Base-by-base conservation (phyloP, 2,329 filamentous ascomycete species). In the Claviceps digitariae region DNA sequence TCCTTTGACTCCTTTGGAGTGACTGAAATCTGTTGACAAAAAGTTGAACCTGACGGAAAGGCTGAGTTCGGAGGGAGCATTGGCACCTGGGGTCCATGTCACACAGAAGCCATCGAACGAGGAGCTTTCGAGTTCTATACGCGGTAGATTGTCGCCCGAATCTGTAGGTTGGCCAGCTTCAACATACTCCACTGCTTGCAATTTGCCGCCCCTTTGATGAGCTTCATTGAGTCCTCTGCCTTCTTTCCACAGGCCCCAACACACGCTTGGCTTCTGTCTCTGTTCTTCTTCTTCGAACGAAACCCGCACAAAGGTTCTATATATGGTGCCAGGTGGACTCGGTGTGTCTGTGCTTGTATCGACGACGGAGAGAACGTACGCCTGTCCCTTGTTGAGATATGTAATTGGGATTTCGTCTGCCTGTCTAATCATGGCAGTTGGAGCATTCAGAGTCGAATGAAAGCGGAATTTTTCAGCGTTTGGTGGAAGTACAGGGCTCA, bases 261-360 rank as follows among this genome's bases (percentile, higher is more conserved):
- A 94, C 13, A 84, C 77, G 20, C 82, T 82, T 1, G 90, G 90
- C 60, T 87, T 87, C 62, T 84, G 82, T 57, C 91, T 79, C 67
- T 97, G 93, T 65, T 95, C 86, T 57, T 96, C 90, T 57, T 98
- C 93, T 66, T 98, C 91, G 62, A 97, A 98, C 0, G 91, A 96
- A 48, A 98, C 84, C n/a, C 93, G 85, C 48, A 98, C 81, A 65
- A 86, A 95, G 0, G 91, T 97, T 52, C 93, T 82, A 65, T 96
- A 96, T 59, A 79, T 85, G 15, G 84, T 74, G 9, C 82, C 83
- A 4, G 77, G 77, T 0, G 73, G 67, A 36, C 78, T 71, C 2
- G 80, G 76, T 4, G 83, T 69, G 1, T 77, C 73, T 1, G 85
- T 79, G 6, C 76, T 74, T 0, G 86, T 93, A 64, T 98, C 93